phyloP scores from a whole-genome alignment of 2,329 filamentous ascomycete species.

The Karstenula rhodostoma region DNA sequence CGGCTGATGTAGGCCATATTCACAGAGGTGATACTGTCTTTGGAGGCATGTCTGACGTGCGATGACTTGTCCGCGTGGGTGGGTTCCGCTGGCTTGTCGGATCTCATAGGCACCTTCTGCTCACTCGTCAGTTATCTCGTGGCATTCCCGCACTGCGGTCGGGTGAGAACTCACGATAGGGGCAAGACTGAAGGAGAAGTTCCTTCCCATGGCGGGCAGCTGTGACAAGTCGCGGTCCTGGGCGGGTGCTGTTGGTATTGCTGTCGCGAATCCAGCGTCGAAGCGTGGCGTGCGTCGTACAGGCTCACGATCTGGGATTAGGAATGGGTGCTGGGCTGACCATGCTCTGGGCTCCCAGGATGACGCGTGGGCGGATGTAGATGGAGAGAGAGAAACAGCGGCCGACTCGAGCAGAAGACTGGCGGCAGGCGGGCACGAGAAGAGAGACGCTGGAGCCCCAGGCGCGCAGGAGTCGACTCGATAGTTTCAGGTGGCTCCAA shows the following conservation, averaged over 20 bases:
- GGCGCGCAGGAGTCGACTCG: slow-evolving; percentile 8
- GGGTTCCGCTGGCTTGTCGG: slow-evolving; percentile 42
- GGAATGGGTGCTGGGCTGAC: background rate
- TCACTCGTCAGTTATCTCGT: slow-evolving; percentile 23
- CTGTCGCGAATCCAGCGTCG: background rate
- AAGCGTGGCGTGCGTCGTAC: slow-evolving; percentile 1
- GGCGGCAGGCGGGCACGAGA: background rate
- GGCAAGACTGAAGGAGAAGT: slow-evolving; percentile 55
- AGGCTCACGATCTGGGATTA: background rate
- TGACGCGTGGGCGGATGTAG: background rate
- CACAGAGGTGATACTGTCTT: slow-evolving; percentile 45
- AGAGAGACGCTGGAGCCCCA: background rate
- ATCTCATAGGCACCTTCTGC: slow-evolving; percentile 46
- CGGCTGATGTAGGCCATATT: slow-evolving; percentile 54
- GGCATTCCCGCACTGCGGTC: slow-evolving; percentile 12
- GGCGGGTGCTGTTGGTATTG: background rate
- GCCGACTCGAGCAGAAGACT: background rate
- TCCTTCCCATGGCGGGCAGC: slow-evolving; percentile 49
- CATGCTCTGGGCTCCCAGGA: background rate
- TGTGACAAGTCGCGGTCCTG: background rate
- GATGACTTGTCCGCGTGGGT: slow-evolving; percentile 24
- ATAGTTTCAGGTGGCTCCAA: slow-evolving; percentile 4
- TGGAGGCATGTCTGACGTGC: slow-evolving; percentile 37
- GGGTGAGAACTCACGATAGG: slow-evolving; percentile 47
- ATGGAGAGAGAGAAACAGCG: background rate